Evolutionary conservation across 1,139 yeast species (phyloP), one percentile per base, ranked within the genome.

Genomic region (Suhomyces maxii): DNA sequence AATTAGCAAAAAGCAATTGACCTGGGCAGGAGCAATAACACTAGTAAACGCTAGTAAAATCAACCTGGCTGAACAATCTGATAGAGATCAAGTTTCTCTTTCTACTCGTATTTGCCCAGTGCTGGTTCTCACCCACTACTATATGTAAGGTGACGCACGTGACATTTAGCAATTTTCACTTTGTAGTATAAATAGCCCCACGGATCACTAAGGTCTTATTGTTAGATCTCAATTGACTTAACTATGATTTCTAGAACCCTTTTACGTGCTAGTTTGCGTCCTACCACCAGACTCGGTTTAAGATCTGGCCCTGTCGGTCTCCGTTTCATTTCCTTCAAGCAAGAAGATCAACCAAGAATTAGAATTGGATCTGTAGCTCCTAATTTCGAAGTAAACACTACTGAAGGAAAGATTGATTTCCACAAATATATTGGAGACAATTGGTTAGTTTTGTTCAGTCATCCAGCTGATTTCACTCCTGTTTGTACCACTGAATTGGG

Each of bases 401-500:
- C 95, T 41, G 76, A 77, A 56, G 95, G 96, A 44, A 79, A 81
- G 52, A 80, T 88, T 59, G 80, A 79, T 58, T 87, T 88, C 78
- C 87, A 88, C 71, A 83, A 86, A 55, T 88, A 73, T 73, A 76
- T 84, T 51, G 90, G 89, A 39, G 82, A 82, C 67, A 70, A 80
- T 49, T 88, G 96, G 95, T 84, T 81, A 47, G 80, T 88, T 48
- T 77, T 88, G 58, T 88, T 88, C 72, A 84, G 91, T 36, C 95
- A 88, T 69, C 95, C 96, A 52, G 95, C 84, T 62, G 95, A 86
- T 63, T 86, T 84, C 75, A 88, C 96, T 41, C 95, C 95, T 45
- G 93, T 88, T 44, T 88, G 96, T 72, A 88, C 95, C 56, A 88
- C 95, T 49, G 96, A 88, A 73, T 77, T 88, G 55, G 95, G 95